Evolutionary conservation across 495 filamentous ascomycete species (phyloP), one percentile per base, ranked within the genome.

Genomic region (Lepraria neglecta): DNA sequence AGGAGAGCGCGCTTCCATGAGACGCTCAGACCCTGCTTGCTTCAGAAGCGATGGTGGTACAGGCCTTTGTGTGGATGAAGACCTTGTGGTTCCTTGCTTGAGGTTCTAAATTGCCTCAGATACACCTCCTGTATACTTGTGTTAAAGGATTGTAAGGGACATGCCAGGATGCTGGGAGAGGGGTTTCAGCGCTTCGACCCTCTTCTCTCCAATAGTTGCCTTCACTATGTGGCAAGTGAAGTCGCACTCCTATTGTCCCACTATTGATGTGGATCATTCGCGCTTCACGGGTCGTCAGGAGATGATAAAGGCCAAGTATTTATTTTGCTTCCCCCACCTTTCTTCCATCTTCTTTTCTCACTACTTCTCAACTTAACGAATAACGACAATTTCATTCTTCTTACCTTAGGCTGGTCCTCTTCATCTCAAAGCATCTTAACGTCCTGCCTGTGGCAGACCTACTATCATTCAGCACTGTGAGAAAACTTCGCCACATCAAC

Each of bases 371-470:
- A 24, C 28, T 7, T 43, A 19, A 52, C 35, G 47, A 42, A 15
- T 28, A 40, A 60, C 35, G 31, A 40, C 28, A 43, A 7, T 19
- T 60, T 30, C 47, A 60, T 45, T 45, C 21, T 53, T 53, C 58
- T 28, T 42, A 62, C 59, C 45, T 28, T 31, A 58, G 63, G 63
- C 63, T 51, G 63, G 59, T 45, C 63, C 54, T 65, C 38, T 48
- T 47, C 12, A 45, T 12, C 44, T 38, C 45, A 51, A 9, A 38
- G 35, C 53, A 57, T 24, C 48, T 51, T 47, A 24, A 47, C 12
- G 35, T 55, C 44, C 15, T 65, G 63, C 63, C 59, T 58, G 63
- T 60, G 47, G 63, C 63, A 65, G 63, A 65, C 63, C 46, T 28
- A 58, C 59, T 52, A 30, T 61, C 47, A 10, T 58, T 54, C 58